phyloP scores from a whole-genome alignment of 345 rosid species.

The Trapa bicornis region DNA sequence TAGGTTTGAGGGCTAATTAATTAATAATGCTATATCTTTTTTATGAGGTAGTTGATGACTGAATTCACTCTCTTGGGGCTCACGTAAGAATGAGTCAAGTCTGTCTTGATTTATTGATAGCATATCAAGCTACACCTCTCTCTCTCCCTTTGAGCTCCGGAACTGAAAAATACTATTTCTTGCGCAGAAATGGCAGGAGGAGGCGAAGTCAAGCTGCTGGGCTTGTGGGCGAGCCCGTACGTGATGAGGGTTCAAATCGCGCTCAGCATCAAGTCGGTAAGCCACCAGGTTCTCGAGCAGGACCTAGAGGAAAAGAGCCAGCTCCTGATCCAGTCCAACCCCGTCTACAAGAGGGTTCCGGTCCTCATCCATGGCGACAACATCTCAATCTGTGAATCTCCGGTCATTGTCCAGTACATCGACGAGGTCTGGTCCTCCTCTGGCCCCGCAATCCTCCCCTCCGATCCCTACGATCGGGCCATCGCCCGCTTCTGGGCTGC shows the following conservation, averaged over 20 bases:
- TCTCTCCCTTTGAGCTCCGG: no score
- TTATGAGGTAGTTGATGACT: no score
- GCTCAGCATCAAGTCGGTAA: conserved; percentile 48
- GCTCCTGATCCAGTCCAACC: conserved; percentile 57
- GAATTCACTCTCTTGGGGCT: no score
- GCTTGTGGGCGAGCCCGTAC: conserved; percentile 83
- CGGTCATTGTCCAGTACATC: conserved; percentile 48
- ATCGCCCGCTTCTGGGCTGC: conserved; percentile 56
- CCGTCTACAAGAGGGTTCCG: conserved; percentile 68
- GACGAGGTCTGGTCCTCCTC: conserved; percentile 53
- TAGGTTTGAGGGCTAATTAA: no score
- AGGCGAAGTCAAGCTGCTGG: conserved; percentile 43
- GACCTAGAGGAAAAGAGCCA: conserved; percentile 39
- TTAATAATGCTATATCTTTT: no score
- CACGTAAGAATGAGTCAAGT: no score
- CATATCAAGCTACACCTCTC: no score
- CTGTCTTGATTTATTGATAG: no score
- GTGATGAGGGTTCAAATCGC: conserved; percentile 62
- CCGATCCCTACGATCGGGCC: conserved; percentile 56
- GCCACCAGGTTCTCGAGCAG: conserved; percentile 50
- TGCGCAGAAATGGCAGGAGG: conserved; percentile 10
- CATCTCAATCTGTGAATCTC: conserved; percentile 47
- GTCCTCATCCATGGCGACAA: conserved; percentile 56
- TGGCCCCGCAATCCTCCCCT: conserved; percentile 51
- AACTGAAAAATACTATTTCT: no score